Evolutionary conservation across 768 basidiomycete species (phyloP).

Genomic region (Serendipita sp.): DNA sequence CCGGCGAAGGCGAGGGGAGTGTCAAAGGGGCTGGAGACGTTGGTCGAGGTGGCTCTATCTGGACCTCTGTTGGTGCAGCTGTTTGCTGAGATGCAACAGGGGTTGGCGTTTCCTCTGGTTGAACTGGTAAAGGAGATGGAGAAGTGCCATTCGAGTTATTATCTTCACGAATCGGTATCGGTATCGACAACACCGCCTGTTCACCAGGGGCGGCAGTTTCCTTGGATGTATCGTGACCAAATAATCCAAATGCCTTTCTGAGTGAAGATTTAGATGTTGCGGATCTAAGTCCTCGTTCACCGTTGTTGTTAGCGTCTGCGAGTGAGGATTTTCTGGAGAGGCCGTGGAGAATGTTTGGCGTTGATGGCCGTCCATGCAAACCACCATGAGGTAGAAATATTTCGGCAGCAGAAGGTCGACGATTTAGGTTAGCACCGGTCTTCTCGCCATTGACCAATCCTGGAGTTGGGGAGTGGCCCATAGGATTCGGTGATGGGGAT

Average conservation of each 20-base stretch:
- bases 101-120: background rate
- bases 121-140: background rate
- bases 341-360: background rate
- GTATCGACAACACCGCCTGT: background rate
- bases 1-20: slow-evolving; percentile 37
- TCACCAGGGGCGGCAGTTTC: background rate
- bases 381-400: slow-evolving; percentile 5
- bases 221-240: background rate
- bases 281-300: background rate
- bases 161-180: background rate
- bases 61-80: slow-evolving; percentile 14
- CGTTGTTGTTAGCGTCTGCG: background rate
- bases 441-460: background rate
- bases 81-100: background rate
- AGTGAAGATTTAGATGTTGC: background rate
- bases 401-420: slow-evolving; percentile 2
- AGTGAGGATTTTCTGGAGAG: slow-evolving; percentile 2
- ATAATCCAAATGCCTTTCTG: slow-evolving; percentile 6
- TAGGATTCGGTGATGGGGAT: background rate
- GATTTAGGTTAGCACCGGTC: background rate
- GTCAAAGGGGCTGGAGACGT: slow-evolving; percentile 54
- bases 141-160: background rate
- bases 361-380: background rate
- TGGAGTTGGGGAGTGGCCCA: background rate
- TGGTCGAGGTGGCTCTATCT: slow-evolving; percentile 22